Evolutionary conservation across 805 yeast species (phyloP).

Genomic region (Maudiozyma turicensis): DNA sequence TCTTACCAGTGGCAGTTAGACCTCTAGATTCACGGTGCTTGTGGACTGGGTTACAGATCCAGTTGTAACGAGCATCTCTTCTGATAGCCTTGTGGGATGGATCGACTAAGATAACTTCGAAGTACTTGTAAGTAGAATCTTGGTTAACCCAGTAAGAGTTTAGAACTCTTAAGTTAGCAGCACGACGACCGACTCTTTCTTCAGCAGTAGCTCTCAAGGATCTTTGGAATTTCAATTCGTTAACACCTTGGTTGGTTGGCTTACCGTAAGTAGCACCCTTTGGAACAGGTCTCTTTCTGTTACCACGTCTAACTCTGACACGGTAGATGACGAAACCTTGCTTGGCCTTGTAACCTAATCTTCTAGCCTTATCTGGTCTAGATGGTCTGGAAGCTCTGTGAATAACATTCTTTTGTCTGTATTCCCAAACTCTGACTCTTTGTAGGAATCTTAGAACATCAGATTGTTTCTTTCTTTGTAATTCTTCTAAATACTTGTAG

Average conservation of each 20-base stretch:
- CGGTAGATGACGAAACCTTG: conserved; percentile 99
- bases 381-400: conserved; percentile 99
- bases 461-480: conserved; percentile 99
- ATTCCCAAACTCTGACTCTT: conserved; percentile 99
- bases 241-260: conserved; percentile 99
- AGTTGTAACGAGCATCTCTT: conserved; percentile 97
- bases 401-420: conserved; percentile 97
- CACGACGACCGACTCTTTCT: conserved; percentile 99
- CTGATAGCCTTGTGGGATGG: conserved; percentile 98
- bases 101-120: conserved; percentile 93
- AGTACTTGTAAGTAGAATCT: conserved; percentile 99
- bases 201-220: conserved; percentile 97
- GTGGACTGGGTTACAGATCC: conserved; percentile 99
- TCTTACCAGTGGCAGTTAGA: conserved; percentile 95
- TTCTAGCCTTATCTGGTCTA: conserved; percentile 99
- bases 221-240: conserved; percentile 98
- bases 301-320: conserved; percentile 99
- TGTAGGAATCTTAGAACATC: conserved; percentile 97
- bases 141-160: conserved; percentile 99
- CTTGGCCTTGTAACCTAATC: conserved; percentile 99
- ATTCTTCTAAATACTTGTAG: conserved; percentile 98
- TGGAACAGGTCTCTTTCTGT: conserved; percentile 99
- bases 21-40: conserved; percentile 99
- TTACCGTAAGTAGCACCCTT: conserved; percentile 99
- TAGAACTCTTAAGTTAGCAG: conserved; percentile 97